Conservation (phyloP, 1,139 yeast species). For the Saccharomyces hybrid region DNA sequence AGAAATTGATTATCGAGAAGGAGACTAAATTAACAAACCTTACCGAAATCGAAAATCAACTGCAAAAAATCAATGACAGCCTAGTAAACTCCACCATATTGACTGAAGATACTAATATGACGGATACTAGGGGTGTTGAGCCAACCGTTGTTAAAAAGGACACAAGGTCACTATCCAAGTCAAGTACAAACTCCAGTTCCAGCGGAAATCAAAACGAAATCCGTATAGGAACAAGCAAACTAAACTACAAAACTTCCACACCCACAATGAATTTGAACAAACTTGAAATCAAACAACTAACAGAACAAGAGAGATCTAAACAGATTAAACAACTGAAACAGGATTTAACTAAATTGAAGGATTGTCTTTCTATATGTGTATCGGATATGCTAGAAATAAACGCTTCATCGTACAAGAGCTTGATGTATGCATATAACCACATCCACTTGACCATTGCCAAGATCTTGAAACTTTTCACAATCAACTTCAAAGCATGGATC, state of each 20-base stretch:
- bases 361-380: constrained; percentile 32
- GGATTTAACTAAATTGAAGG: constrained; percentile 34
- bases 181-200: neutral
- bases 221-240: constrained; percentile 3
- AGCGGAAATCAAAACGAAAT: neutral
- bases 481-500: constrained; percentile 24
- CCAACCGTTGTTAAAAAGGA: neutral
- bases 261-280: constrained; percentile 11
- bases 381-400: constrained; percentile 34
- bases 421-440: constrained; percentile 13
- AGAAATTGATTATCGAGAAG: constrained; percentile 32
- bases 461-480: constrained; percentile 27
- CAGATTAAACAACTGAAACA: constrained; percentile 28
- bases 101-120: constrained; percentile 22
- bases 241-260: constrained; percentile 13
- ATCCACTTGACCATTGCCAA: constrained; percentile 16
- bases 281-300: constrained; percentile 13
- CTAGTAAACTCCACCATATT: constrained; percentile 22
- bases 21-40: constrained; percentile 23
- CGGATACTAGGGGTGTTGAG: constrained; percentile 6
- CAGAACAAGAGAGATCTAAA: constrained; percentile 30
- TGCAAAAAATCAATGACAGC: constrained; percentile 28
- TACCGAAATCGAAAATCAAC: constrained; percentile 31
- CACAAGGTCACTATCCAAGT: neutral
- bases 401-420: constrained; percentile 24